phyloP scores from a whole-genome alignment of 2,329 filamentous ascomycete species.

The Aspergillus eucalypticola region DNA sequence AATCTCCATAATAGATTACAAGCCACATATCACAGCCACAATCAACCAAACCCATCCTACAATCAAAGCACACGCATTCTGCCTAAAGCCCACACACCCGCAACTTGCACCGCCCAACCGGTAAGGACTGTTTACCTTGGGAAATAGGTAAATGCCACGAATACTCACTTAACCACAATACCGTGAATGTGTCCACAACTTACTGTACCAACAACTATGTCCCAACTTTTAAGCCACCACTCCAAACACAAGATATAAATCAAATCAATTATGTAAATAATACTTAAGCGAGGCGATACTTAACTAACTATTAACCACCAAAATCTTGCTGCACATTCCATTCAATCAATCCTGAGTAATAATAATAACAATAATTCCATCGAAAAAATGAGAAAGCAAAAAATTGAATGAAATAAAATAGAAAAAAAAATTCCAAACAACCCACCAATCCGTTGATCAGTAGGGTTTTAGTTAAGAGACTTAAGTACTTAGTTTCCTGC shows the following conservation, averaged over 20 bases:
- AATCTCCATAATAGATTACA: too few relatives aligned
- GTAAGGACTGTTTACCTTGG: too few relatives aligned
- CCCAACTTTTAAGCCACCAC: neutral
- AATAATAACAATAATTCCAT: neutral
- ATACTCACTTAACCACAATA: neutral
- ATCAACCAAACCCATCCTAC: neutral
- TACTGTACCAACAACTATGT: too few relatives aligned
- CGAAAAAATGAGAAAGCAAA: neutral
- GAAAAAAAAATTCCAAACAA: too few relatives aligned
- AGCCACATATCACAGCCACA: too few relatives aligned
- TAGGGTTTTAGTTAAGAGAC: too few relatives aligned
- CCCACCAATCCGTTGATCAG: too few relatives aligned
- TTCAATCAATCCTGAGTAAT: neutral
- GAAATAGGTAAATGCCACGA: neutral
- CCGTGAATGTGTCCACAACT: neutral
- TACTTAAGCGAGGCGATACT: neutral
- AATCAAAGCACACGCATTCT: neutral
- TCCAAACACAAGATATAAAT: too few relatives aligned
- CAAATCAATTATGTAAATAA: too few relatives aligned
- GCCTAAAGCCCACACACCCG: neutral
- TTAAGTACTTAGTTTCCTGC: neutral
- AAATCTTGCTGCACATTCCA: neutral
- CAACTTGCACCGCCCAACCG: neutral
- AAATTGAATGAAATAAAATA: too few relatives aligned
- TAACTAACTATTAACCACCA: neutral